Percentiles rank a stretch among this genome's conserved stretches.
These are phyloP conservation scores for Umbilicus rupestris DNA, from an alignment of 164 flowering plant genomes.

Conservation along the genomic window DNA sequence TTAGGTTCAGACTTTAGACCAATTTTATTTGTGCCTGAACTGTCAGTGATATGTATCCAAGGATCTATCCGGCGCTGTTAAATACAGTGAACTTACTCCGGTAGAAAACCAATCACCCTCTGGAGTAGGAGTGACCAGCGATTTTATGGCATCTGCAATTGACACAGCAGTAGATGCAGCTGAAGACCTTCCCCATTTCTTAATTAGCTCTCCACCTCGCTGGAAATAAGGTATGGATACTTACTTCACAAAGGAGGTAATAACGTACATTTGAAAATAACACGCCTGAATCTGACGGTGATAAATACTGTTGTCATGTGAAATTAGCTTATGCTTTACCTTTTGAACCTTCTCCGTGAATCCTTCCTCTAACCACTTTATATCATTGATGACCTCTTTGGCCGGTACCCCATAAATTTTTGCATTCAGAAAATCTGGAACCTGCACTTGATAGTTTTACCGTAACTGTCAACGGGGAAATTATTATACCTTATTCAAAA, in stretches of 20 bases:
- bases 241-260: not conserved
- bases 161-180: conserved; percentile 98
- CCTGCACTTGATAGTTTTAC: conserved; percentile 30
- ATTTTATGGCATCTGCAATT: conserved; percentile 75
- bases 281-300: not conserved
- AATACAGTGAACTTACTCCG: conserved; percentile 50
- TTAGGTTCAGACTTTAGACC: too few relatives aligned
- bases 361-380: conserved; percentile 79
- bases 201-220: conserved; percentile 89
- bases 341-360: conserved; percentile 84
- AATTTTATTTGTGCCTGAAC: not conserved
- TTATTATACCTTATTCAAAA: not conserved
- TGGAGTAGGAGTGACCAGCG: conserved; percentile 86
- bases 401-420: conserved; percentile 71
- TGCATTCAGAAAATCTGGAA: conserved; percentile 93
- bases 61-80: not conserved
- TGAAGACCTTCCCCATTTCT: conserved; percentile 99
- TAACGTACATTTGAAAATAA: not conserved
- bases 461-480: not conserved
- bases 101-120: conserved; percentile 97
- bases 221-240: conserved; percentile 22
- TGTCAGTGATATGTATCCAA: not conserved
- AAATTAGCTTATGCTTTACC: conserved; percentile 25
- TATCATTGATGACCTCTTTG: conserved; percentile 79
- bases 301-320: not conserved